Evolutionary conservation across 2,329 filamentous ascomycete species (phyloP).

Genomic region (Bipolaris victoriae): DNA sequence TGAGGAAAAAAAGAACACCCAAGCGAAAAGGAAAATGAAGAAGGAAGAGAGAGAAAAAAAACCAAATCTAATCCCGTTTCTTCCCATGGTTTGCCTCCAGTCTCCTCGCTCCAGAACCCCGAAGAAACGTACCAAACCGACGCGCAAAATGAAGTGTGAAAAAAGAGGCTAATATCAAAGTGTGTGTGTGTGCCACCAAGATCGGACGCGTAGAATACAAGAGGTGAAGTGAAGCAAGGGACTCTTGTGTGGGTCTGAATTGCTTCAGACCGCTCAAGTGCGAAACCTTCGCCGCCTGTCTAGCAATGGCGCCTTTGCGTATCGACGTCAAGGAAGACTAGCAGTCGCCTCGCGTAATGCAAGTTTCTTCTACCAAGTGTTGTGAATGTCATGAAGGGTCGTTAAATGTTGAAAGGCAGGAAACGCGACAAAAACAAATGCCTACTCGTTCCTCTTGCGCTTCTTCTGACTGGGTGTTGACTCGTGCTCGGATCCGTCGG

Average conservation of each 20-base stretch:
- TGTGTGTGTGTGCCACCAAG: slow-evolving; percentile 17
- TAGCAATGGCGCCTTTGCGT: slow-evolving; percentile 42
- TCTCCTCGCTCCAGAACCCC: slow-evolving; percentile 25
- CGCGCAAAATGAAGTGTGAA: slow-evolving; percentile 24
- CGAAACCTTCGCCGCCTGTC: slow-evolving; percentile 38
- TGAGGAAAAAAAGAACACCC: slow-evolving; percentile 23
- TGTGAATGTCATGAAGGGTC: slow-evolving; percentile 44
- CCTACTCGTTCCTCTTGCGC: slow-evolving; percentile 70
- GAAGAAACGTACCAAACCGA: slow-evolving; percentile 30
- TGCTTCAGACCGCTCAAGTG: slow-evolving; percentile 25
- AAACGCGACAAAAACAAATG: slow-evolving; percentile 15
- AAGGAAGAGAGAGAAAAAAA: slow-evolving; percentile 22
- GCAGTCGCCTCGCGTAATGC: slow-evolving; percentile 33
- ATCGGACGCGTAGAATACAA: slow-evolving; percentile 37
- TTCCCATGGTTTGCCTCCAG: slow-evolving; percentile 14
- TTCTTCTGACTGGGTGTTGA: slow-evolving; percentile 61
- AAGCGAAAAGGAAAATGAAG: slow-evolving; percentile 7
- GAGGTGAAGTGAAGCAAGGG: slow-evolving; percentile 29
- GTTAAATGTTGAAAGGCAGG: slow-evolving; percentile 37
- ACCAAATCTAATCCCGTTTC: slow-evolving; percentile 36
- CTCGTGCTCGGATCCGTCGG: slow-evolving; percentile 49
- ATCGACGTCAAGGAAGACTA: slow-evolving; percentile 42
- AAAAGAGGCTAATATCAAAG: slow-evolving; percentile 29
- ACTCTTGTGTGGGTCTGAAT: slow-evolving; percentile 33
- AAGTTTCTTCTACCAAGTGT: slow-evolving; percentile 36